Conservation (phyloP, 257 asterid genomes). For the Solanum paucissectum region DNA sequence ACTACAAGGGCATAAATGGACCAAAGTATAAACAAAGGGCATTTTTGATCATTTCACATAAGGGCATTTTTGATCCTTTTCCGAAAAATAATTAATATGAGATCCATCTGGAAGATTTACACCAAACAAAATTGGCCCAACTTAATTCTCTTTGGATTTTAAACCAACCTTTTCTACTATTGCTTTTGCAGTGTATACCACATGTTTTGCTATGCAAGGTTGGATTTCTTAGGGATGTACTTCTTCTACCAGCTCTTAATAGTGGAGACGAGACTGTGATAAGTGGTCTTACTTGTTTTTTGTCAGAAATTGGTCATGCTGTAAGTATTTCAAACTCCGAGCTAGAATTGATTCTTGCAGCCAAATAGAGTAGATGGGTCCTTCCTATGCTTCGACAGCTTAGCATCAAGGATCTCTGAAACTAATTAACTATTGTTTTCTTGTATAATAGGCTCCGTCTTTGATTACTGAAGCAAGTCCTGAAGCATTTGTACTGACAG, state of each 20-base stretch:
- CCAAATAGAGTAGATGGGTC: background rate
- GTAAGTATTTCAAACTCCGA: conserved; percentile 36
- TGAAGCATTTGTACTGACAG: conserved; percentile 64
- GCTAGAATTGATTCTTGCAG: background rate
- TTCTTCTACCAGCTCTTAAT: conserved; percentile 71
- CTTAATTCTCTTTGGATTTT: background rate
- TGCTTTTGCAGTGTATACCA: conserved; percentile 54
- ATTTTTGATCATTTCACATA: background rate
- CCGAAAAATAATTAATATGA: background rate
- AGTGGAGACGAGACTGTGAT: conserved; percentile 68
- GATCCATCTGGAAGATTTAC: background rate
- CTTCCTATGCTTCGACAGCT: background rate
- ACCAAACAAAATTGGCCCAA: background rate
- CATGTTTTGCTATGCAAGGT: conserved; percentile 59
- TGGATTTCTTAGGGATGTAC: conserved; percentile 66
- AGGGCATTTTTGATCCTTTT: background rate
- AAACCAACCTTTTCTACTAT: background rate
- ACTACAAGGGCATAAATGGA: background rate
- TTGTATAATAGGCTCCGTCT: conserved; percentile 57
- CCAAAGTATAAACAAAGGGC: background rate
- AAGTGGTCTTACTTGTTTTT: conserved; percentile 72
- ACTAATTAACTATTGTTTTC: background rate
- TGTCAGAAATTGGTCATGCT: conserved; percentile 93
- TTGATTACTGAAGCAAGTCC: conserved; percentile 56
- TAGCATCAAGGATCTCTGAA: background rate